These are phyloP conservation scores for Trametes punicea DNA, from an alignment of 768 basidiomycete species.

Conservation along the genomic window DNA sequence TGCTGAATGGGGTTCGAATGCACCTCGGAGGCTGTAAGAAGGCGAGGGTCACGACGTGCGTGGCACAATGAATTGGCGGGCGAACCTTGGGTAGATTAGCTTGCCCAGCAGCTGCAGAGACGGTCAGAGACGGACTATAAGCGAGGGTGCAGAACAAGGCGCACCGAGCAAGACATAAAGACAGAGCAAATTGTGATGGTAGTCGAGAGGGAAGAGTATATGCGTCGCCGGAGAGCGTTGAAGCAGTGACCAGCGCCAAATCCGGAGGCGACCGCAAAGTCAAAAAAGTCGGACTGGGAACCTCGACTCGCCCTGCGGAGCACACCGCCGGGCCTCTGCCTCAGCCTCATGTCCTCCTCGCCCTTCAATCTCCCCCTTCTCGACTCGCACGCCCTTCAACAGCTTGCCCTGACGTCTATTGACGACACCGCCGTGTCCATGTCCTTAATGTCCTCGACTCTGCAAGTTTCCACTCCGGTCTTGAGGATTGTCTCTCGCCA, in stretches of 20 bases:
- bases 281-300: constrained; percentile 4
- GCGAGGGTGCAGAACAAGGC: neutral
- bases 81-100: constrained; percentile 16
- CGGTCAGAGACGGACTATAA: neutral
- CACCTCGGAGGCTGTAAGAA: constrained; percentile 29
- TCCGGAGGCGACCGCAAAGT: constrained; percentile 4
- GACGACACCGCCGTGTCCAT: neutral
- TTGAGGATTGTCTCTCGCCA: neutral
- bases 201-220: constrained; percentile 6
- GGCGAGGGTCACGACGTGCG: constrained; percentile 16
- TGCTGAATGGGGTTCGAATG: constrained; percentile 20
- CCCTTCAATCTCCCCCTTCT: neutral
- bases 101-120: constrained; percentile 12
- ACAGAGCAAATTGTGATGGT: neutral
- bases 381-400: neutral
- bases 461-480: neutral
- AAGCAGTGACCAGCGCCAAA: constrained; percentile 10
- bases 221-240: constrained; percentile 9
- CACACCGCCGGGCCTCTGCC: neutral
- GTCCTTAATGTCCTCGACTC: neutral
- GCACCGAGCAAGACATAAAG: constrained; percentile 24
- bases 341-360: constrained; percentile 13
- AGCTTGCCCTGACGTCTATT: constrained; percentile 1
- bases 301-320: neutral
- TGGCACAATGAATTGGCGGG: constrained; percentile 11